A percentile compares a stretch with the other conserved stretches of the same genome.
Evolutionary conservation across 768 basidiomycete species (phyloP).

Genomic region (Lentinula lateritia): DNA sequence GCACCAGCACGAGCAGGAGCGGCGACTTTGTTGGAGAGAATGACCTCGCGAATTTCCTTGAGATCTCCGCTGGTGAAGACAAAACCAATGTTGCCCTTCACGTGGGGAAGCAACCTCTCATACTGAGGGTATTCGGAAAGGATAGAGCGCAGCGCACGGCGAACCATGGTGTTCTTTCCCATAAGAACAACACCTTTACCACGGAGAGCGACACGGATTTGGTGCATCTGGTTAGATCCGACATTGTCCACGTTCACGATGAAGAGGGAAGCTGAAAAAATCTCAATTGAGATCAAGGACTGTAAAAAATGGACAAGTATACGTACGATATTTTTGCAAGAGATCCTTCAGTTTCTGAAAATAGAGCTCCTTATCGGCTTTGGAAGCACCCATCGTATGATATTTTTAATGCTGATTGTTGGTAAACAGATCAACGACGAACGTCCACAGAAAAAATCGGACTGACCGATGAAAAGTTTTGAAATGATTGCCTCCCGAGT

Average conservation of each 20-base stretch:
- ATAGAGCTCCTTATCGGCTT: slow-evolving; percentile 87
- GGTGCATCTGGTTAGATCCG: slow-evolving; percentile 99
- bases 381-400: slow-evolving; percentile 84
- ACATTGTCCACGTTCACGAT: slow-evolving; percentile 99
- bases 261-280: slow-evolving; percentile 86
- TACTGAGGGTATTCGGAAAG: slow-evolving; percentile 87
- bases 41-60: slow-evolving; percentile 91
- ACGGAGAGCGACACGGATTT: slow-evolving; percentile 92
- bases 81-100: slow-evolving; percentile 98
- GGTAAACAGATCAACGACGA: slow-evolving; percentile 10
- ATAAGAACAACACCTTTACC: slow-evolving; percentile 96
- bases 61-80: slow-evolving; percentile 93
- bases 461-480: not conserved
- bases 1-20: slow-evolving; percentile 99
- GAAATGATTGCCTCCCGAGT: slow-evolving; percentile 80
- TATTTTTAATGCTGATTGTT: slow-evolving; percentile 13
- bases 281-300: slow-evolving; percentile 7
- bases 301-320: not conserved
- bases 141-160: slow-evolving; percentile 92
- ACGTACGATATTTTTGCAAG: slow-evolving; percentile 82
- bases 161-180: slow-evolving; percentile 99
- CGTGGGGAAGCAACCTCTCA: slow-evolving; percentile 92
- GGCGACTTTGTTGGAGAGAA: slow-evolving; percentile 95
- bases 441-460: slow-evolving; percentile 11
- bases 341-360: slow-evolving; percentile 93